phyloP scores from a whole-genome alignment of 345 rosid genomes.

The Hibiscus mutabilis region DNA sequence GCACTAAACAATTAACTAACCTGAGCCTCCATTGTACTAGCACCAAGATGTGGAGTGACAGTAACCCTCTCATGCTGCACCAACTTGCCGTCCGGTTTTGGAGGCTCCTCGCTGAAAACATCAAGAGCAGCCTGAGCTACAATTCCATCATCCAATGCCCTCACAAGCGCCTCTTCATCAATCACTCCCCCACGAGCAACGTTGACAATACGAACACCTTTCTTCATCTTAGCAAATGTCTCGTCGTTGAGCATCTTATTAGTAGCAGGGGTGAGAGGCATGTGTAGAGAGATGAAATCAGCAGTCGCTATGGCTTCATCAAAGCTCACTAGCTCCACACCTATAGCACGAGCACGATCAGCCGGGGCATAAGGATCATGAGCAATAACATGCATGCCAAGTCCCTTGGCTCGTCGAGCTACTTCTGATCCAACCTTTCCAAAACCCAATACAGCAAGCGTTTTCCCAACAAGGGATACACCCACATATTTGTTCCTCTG shows the following conservation, averaged over 20 bases:
- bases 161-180: constrained; percentile 78
- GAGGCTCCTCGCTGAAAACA: constrained; percentile 78
- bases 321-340: constrained; percentile 71
- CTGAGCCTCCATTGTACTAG: constrained; percentile 88
- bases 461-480: constrained; percentile 81
- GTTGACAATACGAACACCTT: constrained; percentile 73
- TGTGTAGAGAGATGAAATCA: constrained; percentile 77
- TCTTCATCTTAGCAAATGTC: constrained; percentile 83
- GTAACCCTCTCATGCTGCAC: constrained; percentile 71
- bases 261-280: constrained; percentile 79
- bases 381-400: constrained; percentile 82
- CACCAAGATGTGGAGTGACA: constrained; percentile 88
- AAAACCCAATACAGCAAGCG: constrained; percentile 75
- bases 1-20: constrained; percentile 22
- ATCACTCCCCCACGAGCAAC: constrained; percentile 93
- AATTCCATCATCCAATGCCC: constrained; percentile 70
- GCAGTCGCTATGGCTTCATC: constrained; percentile 71
- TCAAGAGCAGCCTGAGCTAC: constrained; percentile 94
- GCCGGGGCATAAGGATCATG: constrained; percentile 87
- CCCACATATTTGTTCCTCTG: constrained; percentile 75
- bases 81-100: constrained; percentile 58
- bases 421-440: constrained; percentile 93
- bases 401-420: constrained; percentile 83
- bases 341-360: constrained; percentile 80
- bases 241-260: constrained; percentile 66